Conservation (phyloP, 192 early-diverging fungal genomes). For the Gigaspora rosea region DNA sequence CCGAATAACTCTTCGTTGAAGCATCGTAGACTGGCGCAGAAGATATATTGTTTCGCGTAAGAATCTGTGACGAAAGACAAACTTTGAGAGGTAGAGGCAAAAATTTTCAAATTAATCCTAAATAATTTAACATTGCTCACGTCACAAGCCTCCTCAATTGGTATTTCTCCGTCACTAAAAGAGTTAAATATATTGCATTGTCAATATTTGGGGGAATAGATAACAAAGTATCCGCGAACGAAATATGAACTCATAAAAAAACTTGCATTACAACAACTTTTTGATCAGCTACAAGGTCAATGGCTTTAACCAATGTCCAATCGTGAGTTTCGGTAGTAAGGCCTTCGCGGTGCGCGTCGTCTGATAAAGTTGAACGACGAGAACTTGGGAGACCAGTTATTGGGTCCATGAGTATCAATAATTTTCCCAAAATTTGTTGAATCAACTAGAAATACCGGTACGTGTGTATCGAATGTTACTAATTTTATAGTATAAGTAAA, state of each 20-base stretch:
- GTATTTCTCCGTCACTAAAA: constrained; percentile 53
- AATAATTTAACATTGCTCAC: constrained; percentile 20
- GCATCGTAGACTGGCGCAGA: constrained; percentile 78
- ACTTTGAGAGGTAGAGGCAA: not conserved
- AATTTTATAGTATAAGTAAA: too few relatives aligned
- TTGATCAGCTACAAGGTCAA: constrained; percentile 61
- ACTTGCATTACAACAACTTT: constrained; percentile 65
- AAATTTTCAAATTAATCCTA: too few relatives aligned
- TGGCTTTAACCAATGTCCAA: constrained; percentile 67
- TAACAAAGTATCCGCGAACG: not conserved
- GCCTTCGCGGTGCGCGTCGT: constrained; percentile 41
- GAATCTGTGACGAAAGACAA: constrained; percentile 32
- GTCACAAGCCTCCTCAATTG: constrained; percentile 73
- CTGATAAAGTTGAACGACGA: constrained; percentile 14
- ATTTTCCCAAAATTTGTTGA: not conserved
- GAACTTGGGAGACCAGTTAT: constrained; percentile 19
- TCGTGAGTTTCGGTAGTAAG: constrained; percentile 50
- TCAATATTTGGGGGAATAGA: not conserved
- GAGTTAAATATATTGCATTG: not conserved
- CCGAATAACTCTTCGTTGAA: constrained; percentile 61
- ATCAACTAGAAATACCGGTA: too few relatives aligned
- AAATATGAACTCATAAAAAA: not conserved
- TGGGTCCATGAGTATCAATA: constrained; percentile 5
- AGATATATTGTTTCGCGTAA: constrained; percentile 75
- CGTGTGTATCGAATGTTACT: too few relatives aligned